A percentile compares a stretch with the other conserved stretches of the same genome.
Conservation (phyloP, 2,329 filamentous ascomycete species). For the Trichoderma sp. region DNA sequence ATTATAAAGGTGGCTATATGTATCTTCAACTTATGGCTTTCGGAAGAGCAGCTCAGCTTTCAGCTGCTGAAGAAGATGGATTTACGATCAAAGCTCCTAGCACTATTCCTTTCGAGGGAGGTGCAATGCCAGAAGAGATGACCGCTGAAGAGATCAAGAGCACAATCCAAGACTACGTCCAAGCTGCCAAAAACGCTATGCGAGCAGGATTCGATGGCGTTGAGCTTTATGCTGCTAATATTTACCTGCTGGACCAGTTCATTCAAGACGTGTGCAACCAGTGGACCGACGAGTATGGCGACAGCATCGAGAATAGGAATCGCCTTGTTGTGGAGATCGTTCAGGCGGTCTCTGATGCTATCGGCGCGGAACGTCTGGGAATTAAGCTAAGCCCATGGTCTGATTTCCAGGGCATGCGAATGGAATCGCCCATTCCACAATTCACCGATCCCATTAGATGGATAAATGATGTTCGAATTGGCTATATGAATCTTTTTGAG, state of each 20-base stretch:
- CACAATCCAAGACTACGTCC: constrained; percentile 56
- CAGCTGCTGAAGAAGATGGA: constrained; percentile 28
- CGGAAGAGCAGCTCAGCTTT: constrained; percentile 50
- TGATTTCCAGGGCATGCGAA: constrained; percentile 60
- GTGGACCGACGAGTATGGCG: constrained; percentile 50
- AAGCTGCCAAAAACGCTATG: constrained; percentile 52
- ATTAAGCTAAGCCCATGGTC: constrained; percentile 61
- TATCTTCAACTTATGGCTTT: constrained; percentile 56
- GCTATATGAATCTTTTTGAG: constrained; percentile 62
- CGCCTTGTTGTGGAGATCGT: constrained; percentile 47
- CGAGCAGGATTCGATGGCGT: constrained; percentile 44
- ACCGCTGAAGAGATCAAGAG: constrained; percentile 60
- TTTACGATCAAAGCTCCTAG: constrained; percentile 16
- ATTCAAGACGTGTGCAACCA: constrained; percentile 46
- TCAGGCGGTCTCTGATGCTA: constrained; percentile 28
- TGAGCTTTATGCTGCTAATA: constrained; percentile 52
- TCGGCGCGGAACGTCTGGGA: constrained; percentile 45
- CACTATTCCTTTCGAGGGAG: neutral
- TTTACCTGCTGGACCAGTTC: constrained; percentile 60
- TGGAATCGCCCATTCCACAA: constrained; percentile 60
- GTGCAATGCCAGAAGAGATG: constrained; percentile 54
- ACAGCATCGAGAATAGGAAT: constrained; percentile 47
- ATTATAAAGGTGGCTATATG: neutral
- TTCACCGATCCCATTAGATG: constrained; percentile 53
- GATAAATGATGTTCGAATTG: constrained; percentile 43